A percentile compares a stretch with the other conserved stretches of the same genome.
phyloP scores from a whole-genome alignment of 2,329 filamentous ascomycete species.

The Curvularia sp. region DNA sequence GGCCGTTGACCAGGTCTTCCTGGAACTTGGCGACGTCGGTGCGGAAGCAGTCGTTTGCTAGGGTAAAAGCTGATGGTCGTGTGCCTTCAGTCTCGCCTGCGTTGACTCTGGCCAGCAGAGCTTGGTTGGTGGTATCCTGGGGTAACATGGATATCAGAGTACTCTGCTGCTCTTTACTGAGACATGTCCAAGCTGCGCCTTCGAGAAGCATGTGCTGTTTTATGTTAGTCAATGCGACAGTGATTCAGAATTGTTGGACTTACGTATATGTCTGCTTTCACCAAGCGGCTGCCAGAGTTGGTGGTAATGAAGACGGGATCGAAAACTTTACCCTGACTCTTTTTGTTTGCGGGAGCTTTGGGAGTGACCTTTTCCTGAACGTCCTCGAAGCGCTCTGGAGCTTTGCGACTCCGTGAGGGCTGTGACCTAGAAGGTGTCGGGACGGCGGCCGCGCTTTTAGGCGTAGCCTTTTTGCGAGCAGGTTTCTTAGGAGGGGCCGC shows the following conservation, averaged over 20 bases:
- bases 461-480: conserved; percentile 10
- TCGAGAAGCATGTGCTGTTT: conserved; percentile 42
- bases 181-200: conserved; percentile 39
- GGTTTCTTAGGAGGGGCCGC: conserved; percentile 10
- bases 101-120: conserved; percentile 22
- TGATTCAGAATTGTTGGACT: background rate
- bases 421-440: conserved; percentile 24
- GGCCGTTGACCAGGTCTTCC: conserved; percentile 62
- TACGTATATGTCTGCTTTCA: conserved; percentile 43
- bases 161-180: conserved; percentile 31
- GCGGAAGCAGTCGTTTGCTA: conserved; percentile 56
- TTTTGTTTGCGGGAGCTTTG: conserved; percentile 19
- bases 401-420: conserved; percentile 38
- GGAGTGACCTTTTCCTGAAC: conserved; percentile 16
- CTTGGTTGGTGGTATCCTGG: conserved; percentile 21
- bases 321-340: conserved; percentile 32
- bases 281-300: conserved; percentile 39
- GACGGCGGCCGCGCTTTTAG: conserved; percentile 16
- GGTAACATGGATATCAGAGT: conserved; percentile 37
- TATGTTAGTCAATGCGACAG: conserved; percentile 5
- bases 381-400: conserved; percentile 34
- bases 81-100: conserved; percentile 24
- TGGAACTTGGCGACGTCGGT: conserved; percentile 63
- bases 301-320: conserved; percentile 43
- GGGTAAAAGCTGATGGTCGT: conserved; percentile 34